These are phyloP conservation scores for Pseudogymnoascus sp. DNA, from an alignment of 2,329 filamentous ascomycete species.

Conservation along the genomic window DNA sequence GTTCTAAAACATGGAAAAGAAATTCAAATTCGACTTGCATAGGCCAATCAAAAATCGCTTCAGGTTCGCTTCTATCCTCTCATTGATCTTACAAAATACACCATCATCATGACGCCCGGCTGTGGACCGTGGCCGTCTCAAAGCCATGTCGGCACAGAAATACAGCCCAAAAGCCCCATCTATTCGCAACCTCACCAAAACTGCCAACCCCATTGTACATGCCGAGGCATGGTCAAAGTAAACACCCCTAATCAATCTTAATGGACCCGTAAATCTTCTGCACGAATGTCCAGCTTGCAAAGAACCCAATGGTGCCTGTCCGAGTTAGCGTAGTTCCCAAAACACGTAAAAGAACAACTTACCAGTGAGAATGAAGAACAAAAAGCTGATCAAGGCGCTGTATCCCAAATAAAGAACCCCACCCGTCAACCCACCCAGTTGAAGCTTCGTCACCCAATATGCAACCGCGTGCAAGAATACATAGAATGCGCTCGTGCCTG, in stretches of 20 bases:
- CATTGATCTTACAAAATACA: conserved; percentile 3
- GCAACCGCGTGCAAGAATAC: conserved; percentile 87
- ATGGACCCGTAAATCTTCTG: conserved; percentile 94
- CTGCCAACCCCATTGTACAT: not conserved
- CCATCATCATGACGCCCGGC: conserved; percentile 1
- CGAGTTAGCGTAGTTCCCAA: conserved; percentile 18
- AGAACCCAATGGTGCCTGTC: conserved; percentile 87
- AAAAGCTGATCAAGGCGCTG: conserved; percentile 75
- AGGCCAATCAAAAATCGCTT: not conserved
- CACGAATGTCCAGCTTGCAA: conserved; percentile 89
- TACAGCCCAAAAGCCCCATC: not conserved
- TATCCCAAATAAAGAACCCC: conserved; percentile 92
- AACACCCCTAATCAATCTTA: conserved; percentile 69
- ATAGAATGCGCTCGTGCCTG: conserved; percentile 82
- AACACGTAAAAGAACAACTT: conserved; percentile 32
- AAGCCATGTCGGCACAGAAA: not conserved
- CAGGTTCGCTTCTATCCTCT: not conserved
- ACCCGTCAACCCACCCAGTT: conserved; percentile 74
- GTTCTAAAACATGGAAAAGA: not conserved
- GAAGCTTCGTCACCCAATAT: conserved; percentile 84
- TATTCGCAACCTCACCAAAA: conserved; percentile 1
- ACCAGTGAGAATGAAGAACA: conserved; percentile 94
- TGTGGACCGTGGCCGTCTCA: not conserved
- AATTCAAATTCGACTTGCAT: not conserved
- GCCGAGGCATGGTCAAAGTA: not conserved